These are phyloP conservation scores for Miscanthus lutarioriparius DNA, from an alignment of 176 grass and related monocot species.

Conservation along the genomic window DNA sequence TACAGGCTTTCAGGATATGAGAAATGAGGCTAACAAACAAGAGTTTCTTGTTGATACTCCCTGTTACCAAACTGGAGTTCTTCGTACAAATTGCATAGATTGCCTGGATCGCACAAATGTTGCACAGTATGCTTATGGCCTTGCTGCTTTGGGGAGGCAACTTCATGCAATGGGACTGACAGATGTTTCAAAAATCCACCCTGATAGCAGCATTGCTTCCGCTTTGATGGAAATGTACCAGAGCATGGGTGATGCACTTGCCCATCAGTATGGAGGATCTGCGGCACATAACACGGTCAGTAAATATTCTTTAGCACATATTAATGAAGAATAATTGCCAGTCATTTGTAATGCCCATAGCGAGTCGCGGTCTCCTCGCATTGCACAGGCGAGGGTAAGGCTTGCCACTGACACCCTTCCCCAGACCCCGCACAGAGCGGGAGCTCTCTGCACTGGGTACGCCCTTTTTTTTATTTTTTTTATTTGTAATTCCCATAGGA, in stretches of 20 bases:
- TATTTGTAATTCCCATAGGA: neutral
- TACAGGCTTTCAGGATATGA: slow-evolving; percentile 41
- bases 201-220: slow-evolving; percentile 82
- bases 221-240: slow-evolving; percentile 99
- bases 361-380: too few relatives aligned
- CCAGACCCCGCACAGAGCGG: too few relatives aligned
- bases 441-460: too few relatives aligned
- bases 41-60: slow-evolving; percentile 43
- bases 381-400: too few relatives aligned
- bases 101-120: slow-evolving; percentile 97
- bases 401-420: too few relatives aligned
- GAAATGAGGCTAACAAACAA: slow-evolving; percentile 44
- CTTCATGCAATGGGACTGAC: slow-evolving; percentile 86
- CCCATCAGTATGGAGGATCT: slow-evolving; percentile 97
- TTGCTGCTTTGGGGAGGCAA: slow-evolving; percentile 84
- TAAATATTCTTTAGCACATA: slow-evolving; percentile 11
- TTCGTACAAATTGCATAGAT: slow-evolving; percentile 98
- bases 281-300: slow-evolving; percentile 88
- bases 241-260: slow-evolving; percentile 94
- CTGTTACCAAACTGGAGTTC: slow-evolving; percentile 83
- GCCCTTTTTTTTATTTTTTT: too few relatives aligned
- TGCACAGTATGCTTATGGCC: slow-evolving; percentile 94
- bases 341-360: slow-evolving; percentile 21
- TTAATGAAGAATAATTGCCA: neutral
- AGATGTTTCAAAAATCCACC: slow-evolving; percentile 77